A percentile compares a stretch with the other conserved stretches of the same genome.
Conservation (phyloP, 805 yeast species). For the Kurtzmaniella fragi region DNA sequence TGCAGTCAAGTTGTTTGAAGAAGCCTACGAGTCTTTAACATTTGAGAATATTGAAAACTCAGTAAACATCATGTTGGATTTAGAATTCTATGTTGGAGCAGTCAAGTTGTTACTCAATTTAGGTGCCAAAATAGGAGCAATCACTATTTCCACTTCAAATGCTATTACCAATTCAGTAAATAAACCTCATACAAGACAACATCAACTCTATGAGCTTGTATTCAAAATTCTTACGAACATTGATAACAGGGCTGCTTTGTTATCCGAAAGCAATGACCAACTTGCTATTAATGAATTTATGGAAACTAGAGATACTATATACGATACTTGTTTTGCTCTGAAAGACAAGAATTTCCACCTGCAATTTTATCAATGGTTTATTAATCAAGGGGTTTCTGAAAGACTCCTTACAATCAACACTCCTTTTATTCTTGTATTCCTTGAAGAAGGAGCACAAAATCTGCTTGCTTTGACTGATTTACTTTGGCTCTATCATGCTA, state of each 20-base stretch:
- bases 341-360: slow-evolving; percentile 86
- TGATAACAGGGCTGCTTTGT: slow-evolving; percentile 56
- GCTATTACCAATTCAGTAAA: slow-evolving; percentile 6
- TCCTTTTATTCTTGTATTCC: slow-evolving; percentile 70
- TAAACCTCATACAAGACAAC: slow-evolving; percentile 17
- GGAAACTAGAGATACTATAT: slow-evolving; percentile 65
- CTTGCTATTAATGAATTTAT: slow-evolving; percentile 45
- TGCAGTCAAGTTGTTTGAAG: slow-evolving; percentile 72
- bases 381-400: slow-evolving; percentile 70
- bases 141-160: slow-evolving; percentile 10
- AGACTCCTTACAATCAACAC: slow-evolving; percentile 77
- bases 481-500: slow-evolving; percentile 86
- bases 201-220: slow-evolving; percentile 62
- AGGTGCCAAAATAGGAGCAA: slow-evolving; percentile 54
- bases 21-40: slow-evolving; percentile 72
- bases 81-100: slow-evolving; percentile 81
- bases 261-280: slow-evolving; percentile 31
- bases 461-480: slow-evolving; percentile 74
- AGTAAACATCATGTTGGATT: slow-evolving; percentile 66
- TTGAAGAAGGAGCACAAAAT: slow-evolving; percentile 59
- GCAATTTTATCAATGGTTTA: slow-evolving; percentile 89
- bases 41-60: slow-evolving; percentile 80
- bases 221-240: slow-evolving; percentile 71
- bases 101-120: slow-evolving; percentile 75
- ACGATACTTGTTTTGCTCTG: slow-evolving; percentile 66